Conservation (phyloP, 73 alveolate species). For the Paramecium bursaria region DNA sequence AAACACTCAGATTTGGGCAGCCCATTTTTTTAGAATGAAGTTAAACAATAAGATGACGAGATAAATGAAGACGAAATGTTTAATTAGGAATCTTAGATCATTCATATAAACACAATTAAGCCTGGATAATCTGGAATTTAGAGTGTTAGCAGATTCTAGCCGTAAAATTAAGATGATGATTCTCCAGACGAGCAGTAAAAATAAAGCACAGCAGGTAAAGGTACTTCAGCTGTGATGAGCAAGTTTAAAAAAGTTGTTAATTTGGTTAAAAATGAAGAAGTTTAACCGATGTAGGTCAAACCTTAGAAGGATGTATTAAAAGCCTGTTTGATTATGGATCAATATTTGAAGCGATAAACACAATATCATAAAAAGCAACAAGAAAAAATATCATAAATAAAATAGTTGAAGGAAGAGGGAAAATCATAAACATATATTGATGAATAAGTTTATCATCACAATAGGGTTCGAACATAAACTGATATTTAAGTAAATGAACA, state of each 20-base stretch:
- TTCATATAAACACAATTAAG: too few relatives aligned
- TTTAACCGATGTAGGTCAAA: background rate
- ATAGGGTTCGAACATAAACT: too few relatives aligned
- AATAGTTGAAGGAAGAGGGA: too few relatives aligned
- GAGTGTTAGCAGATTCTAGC: background rate
- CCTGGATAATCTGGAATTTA: slow-evolving; percentile 5
- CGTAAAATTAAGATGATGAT: background rate
- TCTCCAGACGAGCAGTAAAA: background rate
- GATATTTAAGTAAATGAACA: too few relatives aligned
- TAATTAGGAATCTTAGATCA: too few relatives aligned
- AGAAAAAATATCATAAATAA: too few relatives aligned
- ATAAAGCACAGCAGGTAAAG: background rate
- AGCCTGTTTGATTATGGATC: slow-evolving; percentile 41
- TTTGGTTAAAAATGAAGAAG: slow-evolving; percentile 1
- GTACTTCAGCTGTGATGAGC: background rate
- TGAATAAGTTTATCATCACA: too few relatives aligned
- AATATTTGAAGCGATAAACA: slow-evolving; percentile 14
- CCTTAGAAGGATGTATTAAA: slow-evolving; percentile 13
- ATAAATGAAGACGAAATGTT: too few relatives aligned
- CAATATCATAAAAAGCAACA: too few relatives aligned
- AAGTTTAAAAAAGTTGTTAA: slow-evolving; percentile 10
- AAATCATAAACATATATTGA: too few relatives aligned
- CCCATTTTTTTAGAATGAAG: too few relatives aligned
- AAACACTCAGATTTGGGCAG: background rate
- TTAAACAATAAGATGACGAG: too few relatives aligned